Base-by-base conservation (phyloP, 768 basidiomycete genomes). In the Omphalotus guepiniiformis region DNA sequence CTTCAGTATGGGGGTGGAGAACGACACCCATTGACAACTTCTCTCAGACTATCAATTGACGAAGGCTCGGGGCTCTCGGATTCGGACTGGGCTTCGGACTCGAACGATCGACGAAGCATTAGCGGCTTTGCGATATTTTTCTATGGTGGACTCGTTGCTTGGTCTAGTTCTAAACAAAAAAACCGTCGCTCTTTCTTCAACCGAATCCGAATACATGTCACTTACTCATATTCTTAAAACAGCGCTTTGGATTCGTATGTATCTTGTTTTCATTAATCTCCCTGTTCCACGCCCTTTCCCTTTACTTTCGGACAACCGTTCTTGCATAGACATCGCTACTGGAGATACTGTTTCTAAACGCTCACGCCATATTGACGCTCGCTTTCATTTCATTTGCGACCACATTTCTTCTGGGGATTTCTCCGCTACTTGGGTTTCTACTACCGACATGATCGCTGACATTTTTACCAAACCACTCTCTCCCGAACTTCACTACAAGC, bases 401-500 rank as follows among this genome's bases (percentile, higher is more conserved):
- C 52, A 26, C 2, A 55, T 65, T 1, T 35, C n/a, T n/a, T n/a
- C n/a, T n/a, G n/a, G n/a, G n/a, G n/a, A n/a, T n/a, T n/a, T n/a
- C n/a, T 1, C 37, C 1, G 38, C 63, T 13, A 22, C 50, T 9
- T 60, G 59, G 43, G 52, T 63, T 22, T 62, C 66, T 0, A 60
- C 62, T 7, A 43, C 23, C 1, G 54, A 69, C 1, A 67, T 68
- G 48, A 36, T 60, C 13, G 69, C 72, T 1, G 68, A 74, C 51
- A 50, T 69, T 3, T 52, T 76, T n/a, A 76, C 69, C 0, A 75
- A 74, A 51, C 49, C 58, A 0, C 55, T 72, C 1, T 35, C 53
- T 6, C 16, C 25, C n/a, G 19, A 21, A 9, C 26, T 25, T 7
- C 39, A 41, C 26, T 41, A 21, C 18, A 41, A 41, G 26, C 39